Percentiles rank a stretch among this genome's conserved stretches.
Conservation (phyloP, 2,329 filamentous ascomycete genomes). For the Neonectria hederae region DNA sequence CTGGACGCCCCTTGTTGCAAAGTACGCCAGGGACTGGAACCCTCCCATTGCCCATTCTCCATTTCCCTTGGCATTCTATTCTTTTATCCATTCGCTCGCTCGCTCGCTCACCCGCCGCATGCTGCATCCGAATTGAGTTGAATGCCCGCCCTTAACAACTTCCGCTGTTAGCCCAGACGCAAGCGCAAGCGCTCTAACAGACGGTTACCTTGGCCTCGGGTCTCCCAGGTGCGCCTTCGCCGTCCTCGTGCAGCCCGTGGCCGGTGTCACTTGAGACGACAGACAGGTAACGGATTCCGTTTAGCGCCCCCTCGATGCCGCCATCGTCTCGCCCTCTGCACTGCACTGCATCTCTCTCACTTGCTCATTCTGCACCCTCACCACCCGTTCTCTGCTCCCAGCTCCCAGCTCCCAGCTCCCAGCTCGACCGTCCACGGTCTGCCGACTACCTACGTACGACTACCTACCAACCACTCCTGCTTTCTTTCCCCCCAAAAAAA, state of each 20-base stretch:
- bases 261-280: conserved; percentile 28
- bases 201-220: conserved; percentile 9
- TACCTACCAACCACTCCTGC: conserved; percentile 27
- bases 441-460: background rate
- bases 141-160: conserved; percentile 1
- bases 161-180: background rate
- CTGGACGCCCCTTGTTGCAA: background rate
- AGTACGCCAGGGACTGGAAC: background rate
- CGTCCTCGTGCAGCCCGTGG: conserved; percentile 21
- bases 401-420: background rate
- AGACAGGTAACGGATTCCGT: conserved; percentile 39
- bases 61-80: background rate
- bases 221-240: conserved; percentile 12
- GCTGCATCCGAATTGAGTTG: background rate
- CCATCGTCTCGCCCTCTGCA: conserved; percentile 39
- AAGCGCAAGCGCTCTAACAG: background rate
- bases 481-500: conserved; percentile 18
- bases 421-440: background rate
- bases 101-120: background rate
- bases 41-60: background rate
- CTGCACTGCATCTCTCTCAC: conserved; percentile 6
- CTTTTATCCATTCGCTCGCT: background rate
- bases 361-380: conserved; percentile 38
- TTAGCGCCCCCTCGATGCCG: conserved; percentile 43
- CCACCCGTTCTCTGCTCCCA: conserved; percentile 32